Conservation (phyloP, 805 yeast genomes). For the Wickerhamiella domercqiae region DNA sequence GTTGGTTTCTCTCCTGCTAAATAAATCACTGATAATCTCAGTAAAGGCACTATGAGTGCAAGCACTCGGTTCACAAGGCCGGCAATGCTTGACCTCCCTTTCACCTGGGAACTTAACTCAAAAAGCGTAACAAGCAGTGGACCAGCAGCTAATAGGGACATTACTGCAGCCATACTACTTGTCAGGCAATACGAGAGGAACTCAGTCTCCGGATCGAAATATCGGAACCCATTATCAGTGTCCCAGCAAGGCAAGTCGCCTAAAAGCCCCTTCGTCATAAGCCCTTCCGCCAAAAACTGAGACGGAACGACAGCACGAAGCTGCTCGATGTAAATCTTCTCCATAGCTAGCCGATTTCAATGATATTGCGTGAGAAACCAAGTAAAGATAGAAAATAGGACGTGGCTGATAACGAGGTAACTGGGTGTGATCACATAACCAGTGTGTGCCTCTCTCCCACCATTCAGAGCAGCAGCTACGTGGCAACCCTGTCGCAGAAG, state of each 20-base stretch:
- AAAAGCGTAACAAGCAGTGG: slow-evolving; percentile 9
- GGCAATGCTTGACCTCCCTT: slow-evolving; percentile 7
- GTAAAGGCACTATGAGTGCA: slow-evolving; percentile 9
- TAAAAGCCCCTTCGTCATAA: slow-evolving; percentile 1
- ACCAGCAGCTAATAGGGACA: slow-evolving; percentile 5
- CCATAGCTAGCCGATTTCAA: too few relatives aligned
- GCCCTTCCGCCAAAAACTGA: too few relatives aligned
- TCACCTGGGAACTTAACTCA: slow-evolving; percentile 9
- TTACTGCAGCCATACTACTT: slow-evolving; percentile 8
- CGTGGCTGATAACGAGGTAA: too few relatives aligned
- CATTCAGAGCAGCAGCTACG: too few relatives aligned
- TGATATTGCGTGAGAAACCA: too few relatives aligned
- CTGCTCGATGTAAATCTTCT: too few relatives aligned
- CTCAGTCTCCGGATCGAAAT: slow-evolving; percentile 14
- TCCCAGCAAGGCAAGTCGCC: slow-evolving; percentile 6
- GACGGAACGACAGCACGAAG: too few relatives aligned
- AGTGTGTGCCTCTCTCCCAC: too few relatives aligned
- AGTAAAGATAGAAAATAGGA: too few relatives aligned
- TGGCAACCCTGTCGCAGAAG: too few relatives aligned
- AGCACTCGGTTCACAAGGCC: slow-evolving; percentile 14
- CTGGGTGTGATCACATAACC: too few relatives aligned
- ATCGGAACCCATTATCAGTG: slow-evolving; percentile 6
- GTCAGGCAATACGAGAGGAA: slow-evolving; percentile 15
- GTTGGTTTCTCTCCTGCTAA: slow-evolving; percentile 4
- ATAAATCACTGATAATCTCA: slow-evolving; percentile 7